Evolutionary conservation across 208 protist species (phyloP).

Genomic region (Wallacemonas collosoma): DNA sequence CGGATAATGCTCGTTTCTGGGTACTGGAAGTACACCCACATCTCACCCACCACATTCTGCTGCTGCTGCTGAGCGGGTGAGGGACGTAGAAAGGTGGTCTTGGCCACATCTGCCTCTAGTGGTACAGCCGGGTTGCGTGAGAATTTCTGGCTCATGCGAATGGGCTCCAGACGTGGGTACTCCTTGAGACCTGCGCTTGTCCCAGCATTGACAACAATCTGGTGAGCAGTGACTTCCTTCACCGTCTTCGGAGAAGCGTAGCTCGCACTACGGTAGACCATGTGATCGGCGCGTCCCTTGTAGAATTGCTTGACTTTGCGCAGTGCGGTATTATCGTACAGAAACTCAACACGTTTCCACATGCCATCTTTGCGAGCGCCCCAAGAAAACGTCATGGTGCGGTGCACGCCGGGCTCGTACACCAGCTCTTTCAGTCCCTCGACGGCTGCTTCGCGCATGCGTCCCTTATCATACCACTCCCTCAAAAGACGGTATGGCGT

Average conservation of each 20-base stretch:
- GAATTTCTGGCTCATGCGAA: conserved; percentile 89
- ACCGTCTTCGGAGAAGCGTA: conserved; percentile 49
- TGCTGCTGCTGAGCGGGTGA: conserved; percentile 20
- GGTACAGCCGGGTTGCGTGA: conserved; percentile 45
- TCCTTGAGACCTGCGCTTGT: conserved; percentile 40
- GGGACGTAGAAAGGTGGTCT: conserved; percentile 68
- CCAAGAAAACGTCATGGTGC: conserved; percentile 88
- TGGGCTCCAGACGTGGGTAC: conserved; percentile 65
- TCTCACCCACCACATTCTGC: conserved; percentile 44
- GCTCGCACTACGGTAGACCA: conserved; percentile 82
- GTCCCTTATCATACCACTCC: conserved; percentile 83
- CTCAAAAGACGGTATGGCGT: conserved; percentile 37
- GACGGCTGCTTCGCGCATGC: conserved; percentile 59
- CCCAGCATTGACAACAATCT: conserved; percentile 27
- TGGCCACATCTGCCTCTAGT: conserved; percentile 66
- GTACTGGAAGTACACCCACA: conserved; percentile 91
- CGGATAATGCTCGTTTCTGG: conserved; percentile 68
- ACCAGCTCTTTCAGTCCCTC: conserved; percentile 74
- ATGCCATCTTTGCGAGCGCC: conserved; percentile 84
- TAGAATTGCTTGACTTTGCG: conserved; percentile 89
- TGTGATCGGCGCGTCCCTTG: conserved; percentile 65
- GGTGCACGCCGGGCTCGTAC: conserved; percentile 61
- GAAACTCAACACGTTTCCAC: conserved; percentile 70
- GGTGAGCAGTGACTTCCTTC: conserved; percentile 39
- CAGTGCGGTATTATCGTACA: conserved; percentile 58